Evolutionary conservation across 2,329 filamentous ascomycete genomes (phyloP).

Genomic region (Hypoxylon rubiginosum): DNA sequence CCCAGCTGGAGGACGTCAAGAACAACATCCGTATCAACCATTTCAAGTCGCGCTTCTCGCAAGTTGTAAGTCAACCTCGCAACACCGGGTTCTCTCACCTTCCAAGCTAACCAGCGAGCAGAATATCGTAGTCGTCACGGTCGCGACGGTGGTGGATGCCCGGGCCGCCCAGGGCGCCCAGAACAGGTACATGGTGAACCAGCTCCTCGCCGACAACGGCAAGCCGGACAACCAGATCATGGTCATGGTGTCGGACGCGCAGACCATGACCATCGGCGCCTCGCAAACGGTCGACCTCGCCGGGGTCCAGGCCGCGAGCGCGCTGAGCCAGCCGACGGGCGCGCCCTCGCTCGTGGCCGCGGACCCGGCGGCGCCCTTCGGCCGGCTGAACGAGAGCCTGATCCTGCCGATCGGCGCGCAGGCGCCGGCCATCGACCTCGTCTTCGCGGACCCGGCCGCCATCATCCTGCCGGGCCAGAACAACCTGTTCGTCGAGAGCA

Average conservation of each 20-base stretch:
- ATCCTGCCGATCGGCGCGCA: constrained; percentile 53
- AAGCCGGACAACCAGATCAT: constrained; percentile 52
- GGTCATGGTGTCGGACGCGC: constrained; percentile 56
- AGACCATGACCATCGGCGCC: constrained; percentile 53
- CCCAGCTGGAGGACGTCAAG: constrained; percentile 57
- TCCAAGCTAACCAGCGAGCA: constrained; percentile 31
- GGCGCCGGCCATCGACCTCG: constrained; percentile 44
- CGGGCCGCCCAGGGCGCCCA: constrained; percentile 46
- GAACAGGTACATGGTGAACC: constrained; percentile 57
- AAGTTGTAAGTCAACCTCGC: constrained; percentile 51
- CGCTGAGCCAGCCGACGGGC: constrained; percentile 36
- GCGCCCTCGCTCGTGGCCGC: constrained; percentile 41
- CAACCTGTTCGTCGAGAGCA: constrained; percentile 54
- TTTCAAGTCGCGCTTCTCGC: constrained; percentile 54
- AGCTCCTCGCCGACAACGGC: constrained; percentile 56
- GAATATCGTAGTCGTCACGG: constrained; percentile 57
- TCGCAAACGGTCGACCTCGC: constrained; percentile 41
- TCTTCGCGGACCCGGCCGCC: constrained; percentile 55
- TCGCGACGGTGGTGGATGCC: constrained; percentile 55
- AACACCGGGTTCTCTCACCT: not conserved
- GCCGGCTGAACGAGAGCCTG: constrained; percentile 52
- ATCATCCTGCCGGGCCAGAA: constrained; percentile 55
- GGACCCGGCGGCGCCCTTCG: constrained; percentile 53
- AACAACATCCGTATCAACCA: constrained; percentile 59
- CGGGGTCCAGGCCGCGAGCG: constrained; percentile 43